Conservation (phyloP, 1,139 yeast genomes). For the Pichia sp. region DNA sequence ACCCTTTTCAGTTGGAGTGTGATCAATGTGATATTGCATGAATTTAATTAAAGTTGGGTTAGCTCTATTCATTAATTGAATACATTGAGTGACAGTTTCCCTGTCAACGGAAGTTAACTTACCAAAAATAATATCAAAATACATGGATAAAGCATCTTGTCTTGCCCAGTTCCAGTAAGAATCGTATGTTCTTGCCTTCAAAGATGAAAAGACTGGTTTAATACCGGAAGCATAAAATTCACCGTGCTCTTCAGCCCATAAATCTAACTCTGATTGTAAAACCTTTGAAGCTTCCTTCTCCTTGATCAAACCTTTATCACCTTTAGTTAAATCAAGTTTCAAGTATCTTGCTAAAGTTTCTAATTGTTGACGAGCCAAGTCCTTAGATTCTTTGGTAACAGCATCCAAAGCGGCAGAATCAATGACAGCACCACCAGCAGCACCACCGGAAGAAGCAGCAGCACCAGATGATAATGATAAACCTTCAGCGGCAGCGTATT, state of each 20-base stretch:
- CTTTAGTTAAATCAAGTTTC: constrained; percentile 84
- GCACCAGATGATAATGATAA: constrained; percentile 65
- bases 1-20: constrained; percentile 83
- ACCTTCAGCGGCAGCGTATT: constrained; percentile 80
- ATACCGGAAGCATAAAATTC: constrained; percentile 91
- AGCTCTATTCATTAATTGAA: constrained; percentile 95
- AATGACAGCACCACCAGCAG: constrained; percentile 78
- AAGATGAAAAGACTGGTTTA: constrained; percentile 79
- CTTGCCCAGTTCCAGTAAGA: constrained; percentile 99
- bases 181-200: constrained; percentile 93
- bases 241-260: constrained; percentile 93
- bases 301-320: constrained; percentile 77
- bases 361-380: constrained; percentile 88
- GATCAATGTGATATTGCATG: constrained; percentile 96
- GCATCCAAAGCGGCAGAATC: constrained; percentile 97
- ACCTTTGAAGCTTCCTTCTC: constrained; percentile 83
- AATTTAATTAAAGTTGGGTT: constrained; percentile 89
- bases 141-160: constrained; percentile 91
- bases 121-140: constrained; percentile 93
- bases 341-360: constrained; percentile 93
- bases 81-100: constrained; percentile 93
- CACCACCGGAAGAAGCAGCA: constrained; percentile 22
- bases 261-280: constrained; percentile 83
- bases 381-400: constrained; percentile 80
- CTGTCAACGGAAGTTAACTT: constrained; percentile 84